Evolutionary conservation across 441 rosid genomes (phyloP).

Genomic region (Brassica balearica): DNA sequence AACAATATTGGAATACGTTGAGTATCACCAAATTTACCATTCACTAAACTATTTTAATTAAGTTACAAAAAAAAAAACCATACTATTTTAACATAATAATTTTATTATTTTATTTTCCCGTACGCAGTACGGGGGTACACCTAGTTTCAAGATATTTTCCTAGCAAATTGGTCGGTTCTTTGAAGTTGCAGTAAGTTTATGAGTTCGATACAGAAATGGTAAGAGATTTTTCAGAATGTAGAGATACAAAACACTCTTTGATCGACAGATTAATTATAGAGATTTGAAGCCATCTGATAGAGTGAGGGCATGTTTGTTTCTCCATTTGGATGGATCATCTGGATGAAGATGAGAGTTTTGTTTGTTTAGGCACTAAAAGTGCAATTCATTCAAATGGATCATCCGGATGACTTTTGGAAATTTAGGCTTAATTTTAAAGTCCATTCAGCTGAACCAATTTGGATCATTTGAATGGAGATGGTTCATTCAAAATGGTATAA

Average conservation of each 20-base stretch:
- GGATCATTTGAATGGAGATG: no score
- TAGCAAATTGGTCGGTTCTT: slow-evolving; percentile 16
- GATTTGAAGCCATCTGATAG: background rate
- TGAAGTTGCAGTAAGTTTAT: background rate
- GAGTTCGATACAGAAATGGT: slow-evolving; percentile 17
- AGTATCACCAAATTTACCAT: background rate
- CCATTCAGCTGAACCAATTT: no score
- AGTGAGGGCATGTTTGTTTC: no score
- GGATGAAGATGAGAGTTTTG: no score
- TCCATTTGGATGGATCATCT: no score
- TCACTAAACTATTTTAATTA: background rate
- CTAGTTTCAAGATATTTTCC: background rate
- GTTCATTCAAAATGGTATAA: no score
- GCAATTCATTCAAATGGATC: no score
- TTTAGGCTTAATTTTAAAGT: no score
- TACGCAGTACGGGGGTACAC: slow-evolving; percentile 1
- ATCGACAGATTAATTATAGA: background rate
- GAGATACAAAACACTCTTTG: slow-evolving; percentile 27
- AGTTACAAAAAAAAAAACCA: background rate
- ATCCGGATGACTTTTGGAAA: no score
- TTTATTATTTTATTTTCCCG: background rate
- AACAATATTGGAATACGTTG: background rate
- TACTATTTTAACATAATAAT: background rate
- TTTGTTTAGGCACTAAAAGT: no score
- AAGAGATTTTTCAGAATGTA: background rate